Percentiles rank a stretch among this genome's conserved stretches.
Evolutionary conservation across 2,329 filamentous ascomycete species (phyloP).

Genomic region (Penicillium corylophilum): DNA sequence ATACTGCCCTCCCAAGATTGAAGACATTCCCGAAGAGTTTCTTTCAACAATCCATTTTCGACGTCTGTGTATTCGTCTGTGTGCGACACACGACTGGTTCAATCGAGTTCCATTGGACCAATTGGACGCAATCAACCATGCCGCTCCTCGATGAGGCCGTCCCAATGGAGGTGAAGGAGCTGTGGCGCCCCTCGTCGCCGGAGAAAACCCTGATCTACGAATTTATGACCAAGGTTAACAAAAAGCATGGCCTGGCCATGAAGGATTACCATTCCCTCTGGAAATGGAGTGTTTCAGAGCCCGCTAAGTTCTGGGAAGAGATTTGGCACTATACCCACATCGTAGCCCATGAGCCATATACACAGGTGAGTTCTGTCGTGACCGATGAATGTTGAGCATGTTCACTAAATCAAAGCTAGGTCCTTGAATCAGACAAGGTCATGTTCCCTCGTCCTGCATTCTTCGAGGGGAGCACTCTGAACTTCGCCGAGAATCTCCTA

Average conservation of each 20-base stretch:
- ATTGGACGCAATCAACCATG: constrained; percentile 10
- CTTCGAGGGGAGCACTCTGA: constrained; percentile 75
- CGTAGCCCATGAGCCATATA: constrained; percentile 61
- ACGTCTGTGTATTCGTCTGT: not conserved
- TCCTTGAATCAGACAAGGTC: constrained; percentile 63
- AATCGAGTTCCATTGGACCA: not conserved
- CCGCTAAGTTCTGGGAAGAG: constrained; percentile 77
- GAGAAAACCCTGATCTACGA: constrained; percentile 67
- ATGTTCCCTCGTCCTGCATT: constrained; percentile 89
- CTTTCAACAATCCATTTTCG: not conserved
- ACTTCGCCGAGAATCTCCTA: constrained; percentile 93
- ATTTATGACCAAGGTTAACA: constrained; percentile 69
- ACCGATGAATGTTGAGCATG: not conserved
- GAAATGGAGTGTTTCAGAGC: constrained; percentile 77
- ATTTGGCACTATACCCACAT: constrained; percentile 82
- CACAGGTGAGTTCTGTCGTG: constrained; percentile 30
- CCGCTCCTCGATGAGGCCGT: constrained; percentile 20
- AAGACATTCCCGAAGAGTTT: not conserved
- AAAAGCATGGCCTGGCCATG: constrained; percentile 63
- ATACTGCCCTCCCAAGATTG: not conserved
- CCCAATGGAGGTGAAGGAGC: constrained; percentile 41
- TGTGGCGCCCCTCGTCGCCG: constrained; percentile 72
- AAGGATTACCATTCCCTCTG: constrained; percentile 72
- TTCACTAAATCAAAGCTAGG: constrained; percentile 46
- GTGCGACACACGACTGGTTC: not conserved